These are phyloP conservation scores for Penicillium pulvis DNA, from an alignment of 495 filamentous ascomycete genomes.

Conservation along the genomic window DNA sequence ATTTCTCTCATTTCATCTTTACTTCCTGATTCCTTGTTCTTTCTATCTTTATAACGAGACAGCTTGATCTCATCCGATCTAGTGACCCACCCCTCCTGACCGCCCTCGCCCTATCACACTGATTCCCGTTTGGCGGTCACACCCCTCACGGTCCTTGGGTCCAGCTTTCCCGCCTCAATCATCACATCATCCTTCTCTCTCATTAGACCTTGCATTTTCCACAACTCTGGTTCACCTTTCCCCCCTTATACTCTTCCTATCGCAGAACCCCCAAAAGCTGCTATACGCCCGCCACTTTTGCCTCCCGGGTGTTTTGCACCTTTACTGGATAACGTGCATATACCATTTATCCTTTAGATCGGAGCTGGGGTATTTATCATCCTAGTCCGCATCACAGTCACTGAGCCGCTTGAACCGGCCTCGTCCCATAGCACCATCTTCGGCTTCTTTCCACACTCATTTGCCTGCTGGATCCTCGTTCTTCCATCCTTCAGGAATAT, in stretches of 20 bases:
- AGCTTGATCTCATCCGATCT: constrained; percentile 1
- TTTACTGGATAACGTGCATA: constrained; percentile 3
- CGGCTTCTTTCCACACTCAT: constrained; percentile 15
- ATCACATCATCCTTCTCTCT: constrained; percentile 40
- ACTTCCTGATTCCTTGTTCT: not conserved
- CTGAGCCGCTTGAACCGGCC: constrained; percentile 11
- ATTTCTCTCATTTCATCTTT: not conserved
- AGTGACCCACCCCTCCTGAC: constrained; percentile 36
- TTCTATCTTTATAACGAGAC: constrained; percentile 3
- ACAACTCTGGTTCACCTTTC: constrained; percentile 8
- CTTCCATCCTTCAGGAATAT: constrained; percentile 16
- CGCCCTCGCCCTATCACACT: constrained; percentile 35
- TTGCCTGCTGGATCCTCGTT: constrained; percentile 18
- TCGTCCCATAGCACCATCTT: constrained; percentile 15
- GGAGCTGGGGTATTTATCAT: not conserved
- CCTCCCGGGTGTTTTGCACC: constrained; percentile 1
- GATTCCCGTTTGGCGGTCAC: constrained; percentile 44
- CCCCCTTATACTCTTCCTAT: not conserved
- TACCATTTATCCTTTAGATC: constrained; percentile 4
- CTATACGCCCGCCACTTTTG: constrained; percentile 1
- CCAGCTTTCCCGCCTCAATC: constrained; percentile 27
- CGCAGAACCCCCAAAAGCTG: not conserved
- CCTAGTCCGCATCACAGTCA: not conserved
- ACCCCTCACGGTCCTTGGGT: constrained; percentile 37
- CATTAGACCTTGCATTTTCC: constrained; percentile 25